Evolutionary conservation across 2,329 filamentous ascomycete species (phyloP), one percentile per base, ranked within the genome.

Genomic region (Arthrocladium fulminans): DNA sequence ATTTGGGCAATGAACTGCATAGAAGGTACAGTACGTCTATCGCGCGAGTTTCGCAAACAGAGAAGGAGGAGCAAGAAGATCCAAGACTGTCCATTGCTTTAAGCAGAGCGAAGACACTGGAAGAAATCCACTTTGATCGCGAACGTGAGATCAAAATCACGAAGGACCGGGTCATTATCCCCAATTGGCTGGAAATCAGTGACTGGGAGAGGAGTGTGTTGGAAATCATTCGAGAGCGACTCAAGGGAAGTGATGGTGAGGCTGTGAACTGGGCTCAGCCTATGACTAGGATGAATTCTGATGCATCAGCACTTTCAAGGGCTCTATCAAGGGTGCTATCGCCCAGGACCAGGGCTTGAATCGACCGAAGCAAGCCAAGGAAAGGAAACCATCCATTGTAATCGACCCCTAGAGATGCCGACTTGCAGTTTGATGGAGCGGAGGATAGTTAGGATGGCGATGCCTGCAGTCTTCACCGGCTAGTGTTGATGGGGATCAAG

Each of bases 1-100:
- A 57, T 45, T 35, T 58, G n/a, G n/a, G n/a, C 4, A 27, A 47
- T n/a, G n/a, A 32, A 32, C 9, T 15, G n/a, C 37, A 40, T 40
- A 40, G 37, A 40, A 40, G 9, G 37, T 10, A 10, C 8, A 40
- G n/a, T 19, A 15, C 37, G 17, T n/a, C n/a, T 10, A 40, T 40
- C 13, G 9, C 13, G 37, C 13, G n/a, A 40, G 37, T 40, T 40
- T n/a, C 37, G 19, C 9, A 40, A 40, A 17, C 37, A 10, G 37
- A 40, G 19, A 19, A 40, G 19, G 37, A 40, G 37, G 37, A 40
- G 17, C 9, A 40, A 40, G 13, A 15, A 32, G 29, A 32, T 32
- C 29, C 29, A 9, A 32, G 29, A 32, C n/a, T 32, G 29, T 32
- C 29, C 29, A 32, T 32, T 32, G 29, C 29, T 32, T 32, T 32